Base-by-base conservation (phyloP, 768 basidiomycete genomes). In the Tylopilus balloui region DNA sequence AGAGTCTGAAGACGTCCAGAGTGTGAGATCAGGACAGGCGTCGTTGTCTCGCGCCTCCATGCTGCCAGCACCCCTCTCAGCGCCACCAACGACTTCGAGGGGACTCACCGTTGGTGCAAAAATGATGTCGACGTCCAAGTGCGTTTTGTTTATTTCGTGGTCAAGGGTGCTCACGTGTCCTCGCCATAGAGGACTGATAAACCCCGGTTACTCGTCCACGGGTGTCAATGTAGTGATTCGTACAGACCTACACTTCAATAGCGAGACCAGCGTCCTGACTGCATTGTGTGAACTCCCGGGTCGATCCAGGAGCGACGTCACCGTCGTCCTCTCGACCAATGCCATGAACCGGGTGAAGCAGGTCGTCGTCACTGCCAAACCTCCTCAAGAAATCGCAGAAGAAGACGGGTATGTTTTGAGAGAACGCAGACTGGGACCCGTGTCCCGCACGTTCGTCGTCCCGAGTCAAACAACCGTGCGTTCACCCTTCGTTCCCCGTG, bases 271-370 rank as follows among this genome's bases (percentile, higher is more conserved):
- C 62, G 60, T 73, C 32, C 68, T 86, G 58, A 75, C 74, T 49
- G 81, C 79, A 44, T 72, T 80, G 68, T 76, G 86, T 60, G 85
- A 88, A 66, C 70, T 88, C 25, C 86, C 86, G 4, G 86, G 86
- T 36, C 71, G 86, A 61, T 76, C 75, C 60, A 77, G 72, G 53
- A 64, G 64, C 53, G 80, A 86, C 57, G 57, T 88, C 45, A 75
- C 67, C 51, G 72, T 88, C 67, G 74, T 73, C 42, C 74, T 89
- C 47, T 76, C 78, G 42, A 81, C 77, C 52, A 81, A 80, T 60
- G 63, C 73, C 48, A 78, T 79, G 70, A 87, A 80, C 54, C 74
- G 79, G 52, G 74, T 79, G 53, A 82, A 74, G 59, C 81, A 84
- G 58, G 69, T 88, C 56, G 75, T 73, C 42, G 73, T 88, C 46